Evolutionary conservation across 768 basidiomycete genomes (phyloP), one percentile per base, ranked within the genome.

Genomic region (Harrya chromipes): DNA sequence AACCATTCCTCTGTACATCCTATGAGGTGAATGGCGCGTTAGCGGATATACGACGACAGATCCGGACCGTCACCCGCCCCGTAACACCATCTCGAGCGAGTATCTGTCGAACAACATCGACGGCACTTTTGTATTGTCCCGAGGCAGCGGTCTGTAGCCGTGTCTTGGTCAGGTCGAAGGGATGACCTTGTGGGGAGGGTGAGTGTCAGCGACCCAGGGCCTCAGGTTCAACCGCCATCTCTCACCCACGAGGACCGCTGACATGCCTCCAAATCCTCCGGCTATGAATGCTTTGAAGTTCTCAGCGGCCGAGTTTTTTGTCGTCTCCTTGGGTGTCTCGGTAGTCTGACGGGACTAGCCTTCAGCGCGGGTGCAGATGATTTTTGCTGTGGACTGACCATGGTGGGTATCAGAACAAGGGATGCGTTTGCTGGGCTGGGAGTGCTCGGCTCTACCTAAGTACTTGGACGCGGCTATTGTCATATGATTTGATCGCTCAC

Each of bases 81-180:
- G 75, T 77, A 38, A 89, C 58, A 39, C 97, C 97, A 79, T 98
- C 97, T 49, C 84, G 79, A n/a, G 90, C 91, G 44, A 98, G 56
- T 0, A 87, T 85, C 73, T 91, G 89, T 72, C 83, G 87, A 41
- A 97, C 92, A 24, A 95, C 95, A 70, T 99, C 95, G 19, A 97
- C 59, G 1, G 91, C 92, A 37, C 97, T 93, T 35, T 77, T 92
- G 72, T 99, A 99, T 40, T 82, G 77, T 4, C 97, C 94, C 10
- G 87, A 81, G 14, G 82, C 58, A 10, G 97, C 95, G 6, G 97
- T 98, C 70, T 99, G 97, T 53, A 99, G 69, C 38, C 95, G 81
- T n/a, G 90, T 93, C 74, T 94, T 94, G 50, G 91, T 97, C 62
- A 98, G 74, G 72, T 99, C 97, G 66, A 98, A 99, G 9, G 97